Evolutionary conservation across 495 filamentous ascomycete species (phyloP).

Genomic region (Penicillium coprophilum): DNA sequence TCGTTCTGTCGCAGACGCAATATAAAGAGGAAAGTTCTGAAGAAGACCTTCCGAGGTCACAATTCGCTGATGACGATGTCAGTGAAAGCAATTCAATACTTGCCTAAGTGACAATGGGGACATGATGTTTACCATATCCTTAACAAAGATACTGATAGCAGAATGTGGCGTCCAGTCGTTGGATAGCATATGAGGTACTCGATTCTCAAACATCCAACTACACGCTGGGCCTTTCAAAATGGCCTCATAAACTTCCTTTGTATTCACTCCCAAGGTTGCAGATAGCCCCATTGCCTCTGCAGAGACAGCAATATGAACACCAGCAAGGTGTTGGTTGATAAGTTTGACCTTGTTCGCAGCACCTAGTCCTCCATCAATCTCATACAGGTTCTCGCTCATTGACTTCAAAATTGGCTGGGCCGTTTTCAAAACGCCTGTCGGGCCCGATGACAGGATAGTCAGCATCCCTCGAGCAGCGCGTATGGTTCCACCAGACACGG

Average conservation of each 20-base stretch:
- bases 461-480: conserved; percentile 11
- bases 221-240: conserved; percentile 11
- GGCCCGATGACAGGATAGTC: conserved; percentile 13
- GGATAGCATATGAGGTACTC: conserved; percentile 14
- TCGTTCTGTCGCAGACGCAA: conserved; percentile 13
- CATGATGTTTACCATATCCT: conserved; percentile 11
- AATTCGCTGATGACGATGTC: conserved; percentile 7
- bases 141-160: conserved; percentile 14
- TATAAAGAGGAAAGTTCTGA: conserved; percentile 15
- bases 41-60: conserved; percentile 13
- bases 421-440: not conserved
- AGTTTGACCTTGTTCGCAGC: conserved; percentile 16
- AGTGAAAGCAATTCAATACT: not conserved
- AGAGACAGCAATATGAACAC: conserved; percentile 13
- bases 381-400: conserved; percentile 11
- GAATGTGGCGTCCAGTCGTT: conserved; percentile 17
- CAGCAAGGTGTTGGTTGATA: conserved; percentile 16
- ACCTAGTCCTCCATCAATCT: conserved; percentile 11
- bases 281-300: conserved; percentile 14
- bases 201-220: conserved; percentile 19
- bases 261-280: conserved; percentile 14
- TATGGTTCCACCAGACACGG: conserved; percentile 14
- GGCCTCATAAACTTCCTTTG: conserved; percentile 10
- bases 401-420: conserved; percentile 12
- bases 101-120: not conserved